phyloP scores from a whole-genome alignment of 2,329 filamentous ascomycete species.

The Talaromyces verruculosus region DNA sequence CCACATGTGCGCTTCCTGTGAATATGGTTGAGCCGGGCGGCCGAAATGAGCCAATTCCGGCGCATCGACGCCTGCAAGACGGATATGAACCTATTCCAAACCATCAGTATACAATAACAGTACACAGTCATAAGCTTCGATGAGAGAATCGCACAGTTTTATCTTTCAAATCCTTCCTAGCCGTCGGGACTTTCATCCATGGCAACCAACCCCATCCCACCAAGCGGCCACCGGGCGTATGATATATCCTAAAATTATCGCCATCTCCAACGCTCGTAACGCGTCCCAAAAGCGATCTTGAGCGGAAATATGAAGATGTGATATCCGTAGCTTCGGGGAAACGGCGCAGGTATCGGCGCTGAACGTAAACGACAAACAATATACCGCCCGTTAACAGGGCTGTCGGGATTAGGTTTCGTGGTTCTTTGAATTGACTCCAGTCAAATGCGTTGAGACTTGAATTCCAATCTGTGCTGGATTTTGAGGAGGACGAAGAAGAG shows the following conservation, averaged over 20 bases:
- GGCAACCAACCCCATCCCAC: conserved; percentile 91
- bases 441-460: conserved; percentile 46
- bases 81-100: conserved; percentile 68
- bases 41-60: conserved; percentile 94
- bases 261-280: conserved; percentile 96
- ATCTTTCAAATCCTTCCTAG: conserved; percentile 67
- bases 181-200: conserved; percentile 67
- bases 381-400: conserved; percentile 42
- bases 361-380: conserved; percentile 36
- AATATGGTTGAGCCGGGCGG: conserved; percentile 77
- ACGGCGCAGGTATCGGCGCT: conserved; percentile 68
- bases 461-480: conserved; percentile 38
- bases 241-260: conserved; percentile 91
- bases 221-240: conserved; percentile 85
- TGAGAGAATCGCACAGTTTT: conserved; percentile 63
- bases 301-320: conserved; percentile 70
- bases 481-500: conserved; percentile 24
- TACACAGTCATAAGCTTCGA: not conserved
- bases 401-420: conserved; percentile 39
- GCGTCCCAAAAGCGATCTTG: conserved; percentile 73
- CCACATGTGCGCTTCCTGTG: conserved; percentile 78
- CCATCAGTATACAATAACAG: not conserved
- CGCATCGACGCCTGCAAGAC: conserved; percentile 88
- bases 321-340: conserved; percentile 78
- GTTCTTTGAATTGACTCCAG: conserved; percentile 41